Base-by-base conservation (phyloP, 345 rosid species). In the Eucalyptus polyanthemos region DNA sequence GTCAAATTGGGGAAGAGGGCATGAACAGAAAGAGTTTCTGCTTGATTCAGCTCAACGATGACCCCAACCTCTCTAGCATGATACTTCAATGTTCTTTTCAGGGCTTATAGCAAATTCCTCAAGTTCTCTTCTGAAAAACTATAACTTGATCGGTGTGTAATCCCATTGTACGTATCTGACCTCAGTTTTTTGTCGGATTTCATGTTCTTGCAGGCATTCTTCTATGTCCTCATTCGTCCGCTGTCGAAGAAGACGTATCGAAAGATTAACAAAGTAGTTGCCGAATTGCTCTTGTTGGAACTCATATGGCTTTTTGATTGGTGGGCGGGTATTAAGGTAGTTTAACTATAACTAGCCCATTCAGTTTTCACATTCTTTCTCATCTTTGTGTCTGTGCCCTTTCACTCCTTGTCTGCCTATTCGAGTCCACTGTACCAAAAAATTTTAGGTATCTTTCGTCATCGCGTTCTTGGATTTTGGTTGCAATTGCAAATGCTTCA, bases 281-380 rank as follows among this genome's bases (percentile, higher is more conserved):
- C 97, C 7, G 99, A 98, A 91, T 91, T 97, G 91, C 93, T 98
- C 89, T 96, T 97, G 99, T 72, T 98, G 92, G 96, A 97, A 91
- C 98, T 97, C 86, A 93, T 97, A 44, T 96, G 99, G 99, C 91
- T 98, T 4, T 90, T 95, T 88, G 99, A 98, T 92, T 98, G 99
- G 99, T 98, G 99, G 97, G 99, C 98, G 3, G 95, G 95, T 83
- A 92, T 97, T 27, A 95, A 97, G 99, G 99, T 96, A 89, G 44
- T 51, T 37, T 17, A 45, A 31, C 31, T 69, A 24, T 17, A 45
- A 31, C 31, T 69, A 24, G 42, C 47, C 15, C 19, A 11, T 86
- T 34, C 65, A 56, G 17, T 87, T 51, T 51, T 53, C 76, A 21
- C 51, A 24, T 34, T 25, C 29, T 53, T 50, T 72, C 69, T 24